Conservation (phyloP, 768 basidiomycete species). For the Macrolepiota fuliginosa region DNA sequence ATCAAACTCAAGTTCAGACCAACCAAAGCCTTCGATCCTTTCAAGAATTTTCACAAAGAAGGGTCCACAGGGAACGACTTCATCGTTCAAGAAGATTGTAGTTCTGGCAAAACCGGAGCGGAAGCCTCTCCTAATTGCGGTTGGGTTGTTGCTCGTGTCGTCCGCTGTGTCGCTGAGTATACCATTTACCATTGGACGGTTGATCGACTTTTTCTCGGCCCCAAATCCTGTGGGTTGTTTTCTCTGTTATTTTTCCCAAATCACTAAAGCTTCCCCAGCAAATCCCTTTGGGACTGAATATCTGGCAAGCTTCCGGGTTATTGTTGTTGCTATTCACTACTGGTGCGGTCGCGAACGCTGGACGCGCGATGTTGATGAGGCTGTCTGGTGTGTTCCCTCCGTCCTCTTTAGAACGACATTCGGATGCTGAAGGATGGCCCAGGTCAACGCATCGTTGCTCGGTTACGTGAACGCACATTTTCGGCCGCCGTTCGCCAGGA, state of each 20-base stretch:
- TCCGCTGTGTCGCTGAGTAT: conserved; percentile 90
- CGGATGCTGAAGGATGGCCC: neutral
- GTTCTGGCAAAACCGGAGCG: conserved; percentile 81
- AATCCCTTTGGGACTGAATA: conserved; percentile 77
- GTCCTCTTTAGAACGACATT: neutral
- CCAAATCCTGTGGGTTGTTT: conserved; percentile 57
- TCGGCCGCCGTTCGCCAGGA: conserved; percentile 84
- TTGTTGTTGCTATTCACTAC: conserved; percentile 77
- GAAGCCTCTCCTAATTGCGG: conserved; percentile 70
- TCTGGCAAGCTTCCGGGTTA: conserved; percentile 74
- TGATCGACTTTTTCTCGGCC: conserved; percentile 91
- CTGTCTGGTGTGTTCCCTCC: conserved; percentile 56
- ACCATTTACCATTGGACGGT: conserved; percentile 88
- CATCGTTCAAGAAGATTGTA: conserved; percentile 73
- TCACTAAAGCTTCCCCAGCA: conserved; percentile 36
- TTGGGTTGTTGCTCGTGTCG: conserved; percentile 82
- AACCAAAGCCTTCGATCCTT: conserved; percentile 18
- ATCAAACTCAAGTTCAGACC: neutral
- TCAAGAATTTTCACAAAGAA: conserved; percentile 27
- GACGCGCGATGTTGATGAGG: conserved; percentile 81
- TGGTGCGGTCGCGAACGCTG: conserved; percentile 87
- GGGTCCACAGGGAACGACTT: conserved; percentile 36
- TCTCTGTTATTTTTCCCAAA: neutral
- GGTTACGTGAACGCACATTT: conserved; percentile 81
- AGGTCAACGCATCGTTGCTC: conserved; percentile 90